Percentiles rank a stretch among this genome's conserved stretches.
Evolutionary conservation across 192 early-diverging fungal genomes (phyloP).

Genomic region (Umbelopsis sp.): DNA sequence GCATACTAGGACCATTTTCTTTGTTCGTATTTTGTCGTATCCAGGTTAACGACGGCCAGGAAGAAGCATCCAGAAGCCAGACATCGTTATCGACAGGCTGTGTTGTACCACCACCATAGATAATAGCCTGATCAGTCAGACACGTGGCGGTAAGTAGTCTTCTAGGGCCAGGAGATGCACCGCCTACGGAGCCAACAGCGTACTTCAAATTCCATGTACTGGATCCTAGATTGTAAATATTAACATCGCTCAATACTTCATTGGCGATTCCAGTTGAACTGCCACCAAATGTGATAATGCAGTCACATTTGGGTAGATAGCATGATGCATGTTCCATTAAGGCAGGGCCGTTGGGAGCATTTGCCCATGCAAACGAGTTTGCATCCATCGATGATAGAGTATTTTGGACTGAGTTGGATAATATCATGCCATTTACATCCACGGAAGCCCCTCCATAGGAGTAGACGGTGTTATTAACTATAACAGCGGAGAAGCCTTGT

Average conservation of each 20-base stretch:
- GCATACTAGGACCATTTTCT: slow-evolving; percentile 49
- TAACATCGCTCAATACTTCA: slow-evolving; percentile 30
- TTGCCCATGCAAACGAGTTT: slow-evolving; percentile 30
- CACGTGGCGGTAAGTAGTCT: slow-evolving; percentile 69
- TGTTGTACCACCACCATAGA: slow-evolving; percentile 64
- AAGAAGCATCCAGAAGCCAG: slow-evolving; percentile 48
- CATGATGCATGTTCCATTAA: slow-evolving; percentile 38
- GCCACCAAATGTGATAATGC: slow-evolving; percentile 68
- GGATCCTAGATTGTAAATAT: slow-evolving; percentile 48
- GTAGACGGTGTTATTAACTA: slow-evolving; percentile 54
- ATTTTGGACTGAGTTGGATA: slow-evolving; percentile 26
- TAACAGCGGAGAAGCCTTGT: slow-evolving; percentile 51
- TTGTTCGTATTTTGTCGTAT: slow-evolving; percentile 35
- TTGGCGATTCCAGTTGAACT: slow-evolving; percentile 45
- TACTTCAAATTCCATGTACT: slow-evolving; percentile 57
- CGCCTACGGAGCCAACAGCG: slow-evolving; percentile 38
- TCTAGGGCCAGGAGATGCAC: slow-evolving; percentile 52
- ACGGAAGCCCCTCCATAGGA: slow-evolving; percentile 35
- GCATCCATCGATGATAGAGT: slow-evolving; percentile 28
- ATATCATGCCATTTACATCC: slow-evolving; percentile 23
- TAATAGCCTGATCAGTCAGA: slow-evolving; percentile 63
- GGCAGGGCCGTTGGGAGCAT: slow-evolving; percentile 29
- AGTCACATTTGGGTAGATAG: slow-evolving; percentile 43
- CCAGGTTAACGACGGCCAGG: slow-evolving; percentile 37
- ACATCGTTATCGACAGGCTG: slow-evolving; percentile 50